phyloP scores from a whole-genome alignment of 345 rosid genomes.

The Corchorus capsularis region DNA sequence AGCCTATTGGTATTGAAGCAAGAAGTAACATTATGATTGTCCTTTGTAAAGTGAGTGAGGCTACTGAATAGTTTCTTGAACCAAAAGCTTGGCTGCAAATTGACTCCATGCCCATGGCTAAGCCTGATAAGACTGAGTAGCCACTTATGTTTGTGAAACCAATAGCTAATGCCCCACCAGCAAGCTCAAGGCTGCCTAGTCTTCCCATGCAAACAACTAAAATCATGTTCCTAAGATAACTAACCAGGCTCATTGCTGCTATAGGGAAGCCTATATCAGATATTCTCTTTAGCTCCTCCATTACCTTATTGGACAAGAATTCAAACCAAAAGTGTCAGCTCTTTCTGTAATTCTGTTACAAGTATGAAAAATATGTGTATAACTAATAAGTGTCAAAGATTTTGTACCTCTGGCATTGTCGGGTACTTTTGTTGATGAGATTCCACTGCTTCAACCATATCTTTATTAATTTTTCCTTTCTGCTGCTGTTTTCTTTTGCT shows the following conservation, averaged over 20 bases:
- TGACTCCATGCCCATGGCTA: slow-evolving; percentile 94
- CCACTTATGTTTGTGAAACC: slow-evolving; percentile 96
- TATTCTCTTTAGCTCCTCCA: slow-evolving; percentile 69
- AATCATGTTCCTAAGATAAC: slow-evolving; percentile 77
- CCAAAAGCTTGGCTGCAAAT: slow-evolving; percentile 89
- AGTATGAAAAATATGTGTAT: neutral
- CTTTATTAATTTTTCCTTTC: slow-evolving; percentile 18
- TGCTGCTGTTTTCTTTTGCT: neutral
- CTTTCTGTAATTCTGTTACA: neutral
- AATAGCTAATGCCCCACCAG: slow-evolving; percentile 86
- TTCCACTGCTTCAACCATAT: slow-evolving; percentile 44
- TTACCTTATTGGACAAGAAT: slow-evolving; percentile 39
- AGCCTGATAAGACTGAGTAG: slow-evolving; percentile 82
- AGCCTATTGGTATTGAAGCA: slow-evolving; percentile 61
- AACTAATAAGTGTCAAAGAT: neutral
- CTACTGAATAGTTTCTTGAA: slow-evolving; percentile 56
- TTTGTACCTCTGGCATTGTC: slow-evolving; percentile 73
- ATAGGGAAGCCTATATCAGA: slow-evolving; percentile 72
- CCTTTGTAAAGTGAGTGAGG: slow-evolving; percentile 53
- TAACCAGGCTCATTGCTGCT: slow-evolving; percentile 67
- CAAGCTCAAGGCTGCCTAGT: slow-evolving; percentile 86
- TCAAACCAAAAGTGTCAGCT: neutral
- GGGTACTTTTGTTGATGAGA: slow-evolving; percentile 45
- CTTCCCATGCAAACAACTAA: slow-evolving; percentile 83
- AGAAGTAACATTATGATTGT: slow-evolving; percentile 64